Base-by-base conservation (phyloP, 176 grass and related monocot genomes). In the Melocanna baccifera region DNA sequence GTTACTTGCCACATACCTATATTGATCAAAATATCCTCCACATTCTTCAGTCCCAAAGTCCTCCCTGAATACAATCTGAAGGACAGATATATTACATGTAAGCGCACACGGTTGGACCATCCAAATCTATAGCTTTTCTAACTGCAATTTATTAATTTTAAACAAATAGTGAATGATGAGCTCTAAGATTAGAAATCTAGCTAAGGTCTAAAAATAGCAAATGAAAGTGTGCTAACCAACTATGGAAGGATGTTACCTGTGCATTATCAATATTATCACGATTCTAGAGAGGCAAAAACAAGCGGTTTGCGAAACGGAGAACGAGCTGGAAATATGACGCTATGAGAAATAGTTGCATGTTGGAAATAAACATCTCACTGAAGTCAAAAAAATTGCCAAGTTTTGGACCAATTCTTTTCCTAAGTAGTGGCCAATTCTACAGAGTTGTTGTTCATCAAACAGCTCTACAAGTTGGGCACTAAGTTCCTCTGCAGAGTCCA, bases 321-420 rank as follows among this genome's bases (percentile, higher is more conserved):
- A 97, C 94, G 1, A 94, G 90, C 94, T 97, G 83, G 62, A 74
- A 86, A 81, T n/a, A 72, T 46, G 26, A 42, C 48, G 74, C 73
- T 61, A 69, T 77, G 59, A 78, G 75, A 73, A 71, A 81, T 57
- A 53, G 42, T 65, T 58, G 9, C n/a, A 81, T 39, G 59, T 45
- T 78, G 16, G 25, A 87, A 79, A 62, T 64, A 77, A 34, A 62
- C 25, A 76, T 6, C 37, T 79, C 29, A 85, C 56, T 16, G 22
- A 64, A 36, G 36, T 70, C 62, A 63, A 48, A 48, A 9, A 51
- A 57, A 47, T 88, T 92, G 94, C 92, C 94, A 97, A 79, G 73
- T 97, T 97, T 78, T 97, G 94, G 68, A 97, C 94, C 58, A 97
- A 86, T 56, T 97, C 94, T 81, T 97, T 97, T 83, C 94, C 94